A percentile compares a stretch with the other conserved stretches of the same genome.
Conservation (phyloP, 1,284 basidiomycete species). For the Pseudozyma tsukubaensis region DNA sequence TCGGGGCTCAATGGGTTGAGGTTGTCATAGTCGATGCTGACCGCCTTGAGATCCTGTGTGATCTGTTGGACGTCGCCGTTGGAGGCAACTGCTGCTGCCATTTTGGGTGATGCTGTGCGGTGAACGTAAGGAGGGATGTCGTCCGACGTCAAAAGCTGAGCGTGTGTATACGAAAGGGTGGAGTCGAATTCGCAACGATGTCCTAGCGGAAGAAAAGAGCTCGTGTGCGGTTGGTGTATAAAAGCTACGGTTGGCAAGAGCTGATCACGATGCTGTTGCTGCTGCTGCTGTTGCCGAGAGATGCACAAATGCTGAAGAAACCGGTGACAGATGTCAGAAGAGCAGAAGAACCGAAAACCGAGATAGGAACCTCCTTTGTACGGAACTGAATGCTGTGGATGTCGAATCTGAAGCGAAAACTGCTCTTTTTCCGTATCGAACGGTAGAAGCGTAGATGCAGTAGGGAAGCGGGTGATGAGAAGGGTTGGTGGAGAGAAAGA, state of each 20-base stretch:
- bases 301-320: conserved; percentile 9
- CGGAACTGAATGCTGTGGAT: background rate
- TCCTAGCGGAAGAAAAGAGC: background rate
- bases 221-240: background rate
- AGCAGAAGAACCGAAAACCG: conserved; percentile 6
- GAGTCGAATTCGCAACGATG: background rate
- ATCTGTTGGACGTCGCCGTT: conserved; percentile 43
- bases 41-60: conserved; percentile 41
- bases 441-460: background rate
- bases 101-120: conserved; percentile 14
- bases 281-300: no score
- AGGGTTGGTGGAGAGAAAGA: conserved; percentile 2
- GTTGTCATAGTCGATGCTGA: conserved; percentile 66
- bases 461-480: background rate
- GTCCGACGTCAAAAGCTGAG: conserved; percentile 4
- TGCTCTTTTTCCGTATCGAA: conserved; percentile 1
- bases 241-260: conserved; percentile 7
- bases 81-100: conserved; percentile 51
- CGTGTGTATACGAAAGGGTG: background rate
- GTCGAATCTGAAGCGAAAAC: background rate
- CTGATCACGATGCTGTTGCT: background rate
- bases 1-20: conserved; percentile 92
- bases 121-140: background rate
- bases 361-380: conserved; percentile 2
- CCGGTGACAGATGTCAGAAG: conserved; percentile 13